A percentile compares a stretch with the other conserved stretches of the same genome.
phyloP scores from a whole-genome alignment of 257 asterid species.

The Solanum microdontum region DNA sequence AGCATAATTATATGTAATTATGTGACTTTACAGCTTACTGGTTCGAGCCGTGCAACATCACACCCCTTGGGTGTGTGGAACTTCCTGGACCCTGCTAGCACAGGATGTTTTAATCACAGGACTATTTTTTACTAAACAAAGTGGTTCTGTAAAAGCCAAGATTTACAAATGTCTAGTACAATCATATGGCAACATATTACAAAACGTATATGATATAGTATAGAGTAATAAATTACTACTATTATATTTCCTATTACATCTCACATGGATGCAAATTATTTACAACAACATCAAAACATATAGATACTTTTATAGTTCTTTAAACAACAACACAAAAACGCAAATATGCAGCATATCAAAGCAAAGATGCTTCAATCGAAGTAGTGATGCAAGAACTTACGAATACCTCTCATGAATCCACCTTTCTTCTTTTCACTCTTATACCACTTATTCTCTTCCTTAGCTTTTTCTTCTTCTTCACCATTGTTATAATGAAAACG shows the following conservation, averaged over 20 bases:
- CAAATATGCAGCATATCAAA: background rate
- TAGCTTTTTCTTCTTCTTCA: background rate
- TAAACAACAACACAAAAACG: background rate
- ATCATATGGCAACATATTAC: background rate
- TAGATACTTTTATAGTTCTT: background rate
- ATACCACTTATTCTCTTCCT: background rate
- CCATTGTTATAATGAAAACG: background rate
- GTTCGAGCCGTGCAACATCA: background rate
- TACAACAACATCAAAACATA: background rate
- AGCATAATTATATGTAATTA: background rate
- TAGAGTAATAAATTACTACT: background rate
- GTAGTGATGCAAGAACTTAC: slow-evolving; percentile 32
- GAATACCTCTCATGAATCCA: slow-evolving; percentile 40
- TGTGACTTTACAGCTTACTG: background rate
- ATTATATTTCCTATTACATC: slow-evolving; percentile 5
- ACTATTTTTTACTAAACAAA: background rate
- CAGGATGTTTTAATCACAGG: background rate
- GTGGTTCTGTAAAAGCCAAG: background rate
- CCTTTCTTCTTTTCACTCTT: background rate
- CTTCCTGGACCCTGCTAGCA: background rate
- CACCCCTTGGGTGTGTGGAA: background rate
- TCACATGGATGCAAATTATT: slow-evolving; percentile 9
- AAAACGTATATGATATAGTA: background rate
- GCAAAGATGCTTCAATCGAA: background rate
- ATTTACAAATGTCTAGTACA: background rate